A percentile compares a stretch with the other conserved stretches of the same genome.
Evolutionary conservation across 2,329 filamentous ascomycete genomes (phyloP).

Genomic region (Colletotrichum euphorbiae): DNA sequence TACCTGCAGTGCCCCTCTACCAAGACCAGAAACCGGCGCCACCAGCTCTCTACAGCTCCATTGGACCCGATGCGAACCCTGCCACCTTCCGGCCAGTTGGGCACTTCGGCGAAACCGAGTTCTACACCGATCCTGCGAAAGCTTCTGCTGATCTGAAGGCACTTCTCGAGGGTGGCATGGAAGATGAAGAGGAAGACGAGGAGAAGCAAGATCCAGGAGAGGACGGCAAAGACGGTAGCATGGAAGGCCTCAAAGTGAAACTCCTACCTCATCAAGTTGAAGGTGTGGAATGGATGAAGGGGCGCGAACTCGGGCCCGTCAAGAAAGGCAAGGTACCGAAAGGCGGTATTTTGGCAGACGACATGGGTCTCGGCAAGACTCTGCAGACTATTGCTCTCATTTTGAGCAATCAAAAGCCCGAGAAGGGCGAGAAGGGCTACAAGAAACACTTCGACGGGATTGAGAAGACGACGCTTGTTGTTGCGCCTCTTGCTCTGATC

Average conservation of each 20-base stretch:
- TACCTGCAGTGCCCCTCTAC: conserved; percentile 60
- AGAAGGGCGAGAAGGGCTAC: conserved; percentile 67
- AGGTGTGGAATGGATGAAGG: conserved; percentile 94
- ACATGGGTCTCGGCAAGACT: conserved; percentile 98
- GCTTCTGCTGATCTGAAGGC: conserved; percentile 83
- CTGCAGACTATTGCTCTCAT: conserved; percentile 93
- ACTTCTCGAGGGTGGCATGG: conserved; percentile 83
- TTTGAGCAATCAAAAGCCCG: conserved; percentile 81
- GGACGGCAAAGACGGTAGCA: conserved; percentile 58
- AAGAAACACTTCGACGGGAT: conserved; percentile 77
- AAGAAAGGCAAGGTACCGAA: conserved; percentile 87
- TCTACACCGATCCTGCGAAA: conserved; percentile 78
- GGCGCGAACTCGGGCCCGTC: conserved; percentile 86
- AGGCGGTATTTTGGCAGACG: conserved; percentile 94
- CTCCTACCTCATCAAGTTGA: conserved; percentile 94
- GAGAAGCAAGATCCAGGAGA: conserved; percentile 46
- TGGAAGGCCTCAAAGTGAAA: conserved; percentile 88
- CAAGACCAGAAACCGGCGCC: conserved; percentile 61
- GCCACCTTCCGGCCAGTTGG: conserved; percentile 48
- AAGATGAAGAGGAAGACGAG: conserved; percentile 74
- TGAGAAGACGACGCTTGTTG: conserved; percentile 86
- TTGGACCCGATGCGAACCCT: conserved; percentile 44
- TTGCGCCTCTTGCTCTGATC: conserved; percentile 93
- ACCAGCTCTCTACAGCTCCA: conserved; percentile 62
- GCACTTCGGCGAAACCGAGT: conserved; percentile 56